Base-by-base conservation (phyloP, 2,329 filamentous ascomycete genomes). In the Pseudodiploospora longispora region DNA sequence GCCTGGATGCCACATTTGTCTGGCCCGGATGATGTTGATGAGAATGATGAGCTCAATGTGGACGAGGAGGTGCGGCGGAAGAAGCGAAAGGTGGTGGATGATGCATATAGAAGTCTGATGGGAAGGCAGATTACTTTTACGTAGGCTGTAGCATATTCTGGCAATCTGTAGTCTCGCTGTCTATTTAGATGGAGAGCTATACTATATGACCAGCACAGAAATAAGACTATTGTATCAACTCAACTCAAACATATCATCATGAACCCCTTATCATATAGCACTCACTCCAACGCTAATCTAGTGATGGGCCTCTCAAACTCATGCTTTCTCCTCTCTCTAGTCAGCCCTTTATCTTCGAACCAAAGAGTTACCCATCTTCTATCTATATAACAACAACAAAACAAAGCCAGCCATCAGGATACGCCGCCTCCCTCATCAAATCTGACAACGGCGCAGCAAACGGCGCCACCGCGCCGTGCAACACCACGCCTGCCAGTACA, bases 341-440 rank as follows among this genome's bases (percentile, higher is more conserved):
- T 19, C 19, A 19, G 19, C 19, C 19, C 19, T 19, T 19, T 19
- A 19, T 19, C 19, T 19, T 19, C 19, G 19, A 19, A 19, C 19
- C 19, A 19, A 19, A 19, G 19, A 19, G 19, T 19, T 19, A 19
- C 3, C 19, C 19, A 19, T 19, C 10, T 19, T 27, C 38, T 62
- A 50, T 69, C 59, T 88, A 72, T 69, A 94, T 83, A 19, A 82
- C 75, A 5, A 96, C 77, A 42, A 88, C 85, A 36, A 96, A 65
- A 62, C 88, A 87, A 28, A 95, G 64, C 84, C 90, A 98, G 0
- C 93, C 93, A 65, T 98, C 93, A 0, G 88, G 82, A 69, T 96
- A 97, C 2, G 87, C 81, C 4, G 86, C 85, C 57, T 85, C 84
- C 45, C 82, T 76, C 66, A 93, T 85, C 46, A 98, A 62, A 38